Conservation (phyloP, 176 grass and related monocot species). For the Hsuehochloa calcarea region DNA sequence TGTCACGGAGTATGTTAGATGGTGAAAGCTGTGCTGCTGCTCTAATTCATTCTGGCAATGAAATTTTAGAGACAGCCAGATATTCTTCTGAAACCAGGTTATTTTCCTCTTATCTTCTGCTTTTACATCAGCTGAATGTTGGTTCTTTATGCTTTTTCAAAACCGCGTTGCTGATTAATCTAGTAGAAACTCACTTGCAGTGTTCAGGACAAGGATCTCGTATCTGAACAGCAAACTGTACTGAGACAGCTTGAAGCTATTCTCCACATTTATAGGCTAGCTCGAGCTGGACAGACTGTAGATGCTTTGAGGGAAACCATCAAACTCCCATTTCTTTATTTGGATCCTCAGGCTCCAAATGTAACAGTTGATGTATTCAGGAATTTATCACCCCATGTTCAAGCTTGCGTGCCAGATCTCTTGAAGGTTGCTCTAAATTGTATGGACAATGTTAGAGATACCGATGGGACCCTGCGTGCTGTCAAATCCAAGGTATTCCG, state of each 20-base stretch:
- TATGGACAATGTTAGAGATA: constrained; percentile 81
- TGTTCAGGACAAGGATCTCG: constrained; percentile 76
- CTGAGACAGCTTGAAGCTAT: constrained; percentile 83
- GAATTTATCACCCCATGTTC: constrained; percentile 75
- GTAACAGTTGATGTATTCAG: constrained; percentile 63
- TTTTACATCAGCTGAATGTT: background rate
- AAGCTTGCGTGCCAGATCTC: constrained; percentile 91
- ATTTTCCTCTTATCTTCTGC: constrained; percentile 32
- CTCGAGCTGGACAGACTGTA: constrained; percentile 67
- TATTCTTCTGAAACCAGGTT: constrained; percentile 87
- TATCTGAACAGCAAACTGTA: constrained; percentile 79
- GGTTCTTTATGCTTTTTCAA: constrained; percentile 24
- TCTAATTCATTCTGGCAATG: constrained; percentile 84
- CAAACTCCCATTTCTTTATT: constrained; percentile 75
- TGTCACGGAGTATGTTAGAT: constrained; percentile 66
- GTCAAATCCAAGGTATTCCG: constrained; percentile 80
- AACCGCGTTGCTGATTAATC: constrained; percentile 3
- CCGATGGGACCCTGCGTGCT: constrained; percentile 62
- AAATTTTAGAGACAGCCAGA: constrained; percentile 77
- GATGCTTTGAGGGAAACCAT: constrained; percentile 85
- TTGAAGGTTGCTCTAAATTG: constrained; percentile 75
- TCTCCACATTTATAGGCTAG: constrained; percentile 68
- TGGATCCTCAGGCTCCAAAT: constrained; percentile 69
- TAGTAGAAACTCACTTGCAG: constrained; percentile 40
- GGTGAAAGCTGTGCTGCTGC: constrained; percentile 71